Percentiles rank a stretch among this genome's conserved stretches.
These are phyloP conservation scores for Carex parvula DNA, from an alignment of 176 grass and related monocot genomes.

Conservation along the genomic window DNA sequence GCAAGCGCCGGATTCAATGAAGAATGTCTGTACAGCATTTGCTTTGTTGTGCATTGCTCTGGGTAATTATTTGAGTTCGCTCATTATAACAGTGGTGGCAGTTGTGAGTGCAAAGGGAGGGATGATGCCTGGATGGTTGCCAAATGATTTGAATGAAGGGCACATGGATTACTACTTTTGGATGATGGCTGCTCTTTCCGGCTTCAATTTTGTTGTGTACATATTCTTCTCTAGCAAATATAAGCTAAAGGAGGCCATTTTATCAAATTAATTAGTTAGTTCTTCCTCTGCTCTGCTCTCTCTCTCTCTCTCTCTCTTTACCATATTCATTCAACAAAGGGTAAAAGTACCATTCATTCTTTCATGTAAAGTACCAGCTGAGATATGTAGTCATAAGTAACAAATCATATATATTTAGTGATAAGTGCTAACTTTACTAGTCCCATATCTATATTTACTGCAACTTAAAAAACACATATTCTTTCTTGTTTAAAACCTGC, in stretches of 20 bases:
- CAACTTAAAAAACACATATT: not conserved
- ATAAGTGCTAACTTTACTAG: not conserved
- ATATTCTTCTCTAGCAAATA: constrained; percentile 62
- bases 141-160: constrained; percentile 69
- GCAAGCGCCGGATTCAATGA: constrained; percentile 68
- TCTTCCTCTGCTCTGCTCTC: too few species aligned
- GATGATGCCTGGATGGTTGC: constrained; percentile 58
- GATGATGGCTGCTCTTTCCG: constrained; percentile 39
- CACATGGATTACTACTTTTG: constrained; percentile 82
- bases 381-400: too few species aligned
- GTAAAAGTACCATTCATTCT: too few species aligned
- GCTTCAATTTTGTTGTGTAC: constrained; percentile 54
- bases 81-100: constrained; percentile 47
- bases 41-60: constrained; percentile 52
- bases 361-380: too few species aligned
- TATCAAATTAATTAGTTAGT: constrained; percentile 11
- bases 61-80: constrained; percentile 74
- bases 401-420: too few species aligned
- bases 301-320: too few species aligned
- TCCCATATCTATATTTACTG: not conserved
- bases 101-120: constrained; percentile 28
- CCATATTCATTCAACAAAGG: too few species aligned
- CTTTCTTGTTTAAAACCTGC: not conserved
- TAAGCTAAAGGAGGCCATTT: constrained; percentile 53
- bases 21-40: constrained; percentile 57